Evolutionary conservation across 148 eudicot genomes (phyloP).

Genomic region (Bassia scoparia): DNA sequence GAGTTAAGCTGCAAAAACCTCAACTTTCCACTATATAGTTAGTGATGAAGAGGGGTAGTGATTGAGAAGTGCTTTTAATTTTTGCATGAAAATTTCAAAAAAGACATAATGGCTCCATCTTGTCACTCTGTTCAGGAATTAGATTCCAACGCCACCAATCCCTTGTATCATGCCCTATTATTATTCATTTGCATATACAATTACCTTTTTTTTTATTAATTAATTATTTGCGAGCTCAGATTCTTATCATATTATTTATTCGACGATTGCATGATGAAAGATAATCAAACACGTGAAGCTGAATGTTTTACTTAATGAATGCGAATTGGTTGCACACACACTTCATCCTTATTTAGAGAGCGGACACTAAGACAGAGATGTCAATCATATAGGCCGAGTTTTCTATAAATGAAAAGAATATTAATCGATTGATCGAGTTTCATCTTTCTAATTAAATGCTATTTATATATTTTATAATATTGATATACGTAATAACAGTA

Average conservation of each 20-base stretch:
- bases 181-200: background rate
- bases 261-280: conserved; percentile 30
- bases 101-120: conserved; percentile 27
- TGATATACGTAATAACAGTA: background rate
- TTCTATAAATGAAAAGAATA: no score
- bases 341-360: no score
- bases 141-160: conserved; percentile 39
- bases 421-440: no score
- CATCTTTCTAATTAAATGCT: no score
- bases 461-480: no score
- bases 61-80: conserved; percentile 10
- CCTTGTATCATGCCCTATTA: background rate
- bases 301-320: background rate
- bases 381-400: no score
- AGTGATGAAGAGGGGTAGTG: conserved; percentile 14
- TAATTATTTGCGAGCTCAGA: background rate
- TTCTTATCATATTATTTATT: background rate
- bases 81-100: conserved; percentile 38
- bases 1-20: conserved; percentile 26
- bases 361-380: no score
- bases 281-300: conserved; percentile 22
- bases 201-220: background rate
- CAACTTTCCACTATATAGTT: conserved; percentile 37
- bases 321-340: background rate
- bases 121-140: conserved; percentile 44